Conservation (phyloP, 345 rosid genomes). For the Theobroma cacao region DNA sequence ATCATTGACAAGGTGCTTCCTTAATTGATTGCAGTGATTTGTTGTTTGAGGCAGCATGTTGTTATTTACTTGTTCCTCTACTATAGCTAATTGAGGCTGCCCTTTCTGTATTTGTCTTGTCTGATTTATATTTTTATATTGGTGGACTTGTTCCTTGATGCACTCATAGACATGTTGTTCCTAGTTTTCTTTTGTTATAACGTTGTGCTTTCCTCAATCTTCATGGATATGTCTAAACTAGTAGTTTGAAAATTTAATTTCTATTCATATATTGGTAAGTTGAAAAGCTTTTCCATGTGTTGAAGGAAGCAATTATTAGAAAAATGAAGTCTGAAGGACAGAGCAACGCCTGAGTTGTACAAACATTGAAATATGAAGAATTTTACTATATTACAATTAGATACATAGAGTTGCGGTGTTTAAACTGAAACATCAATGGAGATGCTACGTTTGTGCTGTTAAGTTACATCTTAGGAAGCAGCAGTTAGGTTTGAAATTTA, state of each 20-base stretch:
- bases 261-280: background rate
- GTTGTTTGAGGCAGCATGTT: background rate
- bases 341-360: too few relatives aligned
- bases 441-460: background rate
- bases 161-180: background rate
- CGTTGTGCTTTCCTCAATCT: background rate
- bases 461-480: background rate
- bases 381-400: too few relatives aligned
- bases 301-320: background rate
- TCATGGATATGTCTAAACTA: background rate
- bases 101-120: background rate
- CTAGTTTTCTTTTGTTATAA: background rate
- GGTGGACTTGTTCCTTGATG: background rate
- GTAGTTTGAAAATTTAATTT: background rate
- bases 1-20: constrained; percentile 75
- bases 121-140: background rate
- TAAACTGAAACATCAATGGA: background rate
- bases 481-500: background rate
- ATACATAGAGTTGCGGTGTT: background rate
- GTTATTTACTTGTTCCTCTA: background rate
- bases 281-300: background rate
- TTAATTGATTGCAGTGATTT: background rate
- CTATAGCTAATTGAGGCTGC: background rate
- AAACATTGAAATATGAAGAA: too few relatives aligned
- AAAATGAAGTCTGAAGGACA: too few relatives aligned